Conservation (phyloP, 345 rosid species). For the Trapa bicornis region DNA sequence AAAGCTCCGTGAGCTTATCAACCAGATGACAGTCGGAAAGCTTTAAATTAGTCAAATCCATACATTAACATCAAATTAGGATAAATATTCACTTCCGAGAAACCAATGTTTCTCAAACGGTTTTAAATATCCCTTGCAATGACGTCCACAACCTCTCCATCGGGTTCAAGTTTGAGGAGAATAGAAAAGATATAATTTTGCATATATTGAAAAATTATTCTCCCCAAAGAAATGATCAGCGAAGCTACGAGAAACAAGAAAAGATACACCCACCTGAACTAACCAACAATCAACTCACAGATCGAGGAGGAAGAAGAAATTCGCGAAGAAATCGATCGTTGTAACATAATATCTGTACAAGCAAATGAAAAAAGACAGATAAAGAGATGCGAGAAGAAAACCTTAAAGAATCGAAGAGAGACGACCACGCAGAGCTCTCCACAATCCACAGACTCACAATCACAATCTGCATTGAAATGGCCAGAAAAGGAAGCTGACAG, state of each 20-base stretch:
- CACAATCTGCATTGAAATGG: not conserved
- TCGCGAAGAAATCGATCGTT: not conserved
- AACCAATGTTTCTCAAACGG: not conserved
- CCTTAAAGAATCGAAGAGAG: not conserved
- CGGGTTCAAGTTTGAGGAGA: not conserved
- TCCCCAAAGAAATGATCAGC: not conserved
- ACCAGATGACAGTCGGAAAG: not conserved
- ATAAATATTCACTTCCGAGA: not conserved
- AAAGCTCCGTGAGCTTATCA: not conserved
- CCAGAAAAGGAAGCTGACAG: not conserved
- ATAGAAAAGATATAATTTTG: not conserved
- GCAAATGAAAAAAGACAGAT: not conserved
- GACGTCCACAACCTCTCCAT: not conserved
- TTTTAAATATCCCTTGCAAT: not conserved
- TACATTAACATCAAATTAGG: not conserved
- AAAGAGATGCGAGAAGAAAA: not conserved
- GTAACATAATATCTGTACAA: not conserved
- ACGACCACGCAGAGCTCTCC: not conserved
- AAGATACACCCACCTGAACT: not conserved
- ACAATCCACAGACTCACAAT: not conserved
- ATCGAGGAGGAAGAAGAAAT: not conserved
- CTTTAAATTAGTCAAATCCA: not conserved
- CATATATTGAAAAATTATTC: not conserved
- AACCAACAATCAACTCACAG: not conserved
- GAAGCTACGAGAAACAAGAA: not conserved